A percentile compares a stretch with the other conserved stretches of the same genome.
Evolutionary conservation across 306 rosid genomes (phyloP).

Genomic region (Leucaena leucocephala): DNA sequence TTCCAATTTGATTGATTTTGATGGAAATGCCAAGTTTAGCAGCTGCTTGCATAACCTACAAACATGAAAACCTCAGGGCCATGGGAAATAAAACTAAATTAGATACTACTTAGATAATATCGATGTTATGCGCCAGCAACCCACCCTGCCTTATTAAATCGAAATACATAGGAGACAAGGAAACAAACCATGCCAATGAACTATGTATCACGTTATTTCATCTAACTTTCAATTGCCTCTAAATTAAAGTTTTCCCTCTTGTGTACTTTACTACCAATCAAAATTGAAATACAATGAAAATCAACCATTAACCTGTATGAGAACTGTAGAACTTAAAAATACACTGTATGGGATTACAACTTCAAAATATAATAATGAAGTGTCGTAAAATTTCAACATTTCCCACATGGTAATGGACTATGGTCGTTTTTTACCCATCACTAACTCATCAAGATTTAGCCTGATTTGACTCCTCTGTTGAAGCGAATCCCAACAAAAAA

Average conservation of each 20-base stretch:
- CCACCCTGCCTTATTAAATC: neutral
- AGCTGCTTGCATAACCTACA: constrained; percentile 82
- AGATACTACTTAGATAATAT: constrained; percentile 18
- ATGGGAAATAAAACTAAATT: constrained; percentile 15
- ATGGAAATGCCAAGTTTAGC: constrained; percentile 79
- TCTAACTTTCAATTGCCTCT: constrained; percentile 19
- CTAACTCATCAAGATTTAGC: constrained; percentile 12
- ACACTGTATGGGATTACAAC: constrained; percentile 12
- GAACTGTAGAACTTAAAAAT: constrained; percentile 7
- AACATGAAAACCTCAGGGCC: constrained; percentile 31
- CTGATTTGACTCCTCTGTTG: constrained; percentile 2
- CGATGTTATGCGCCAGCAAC: constrained; percentile 13
- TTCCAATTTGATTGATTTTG: constrained; percentile 74
- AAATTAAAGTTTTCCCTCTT: neutral
- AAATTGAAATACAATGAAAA: constrained; percentile 10
- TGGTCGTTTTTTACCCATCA: neutral
- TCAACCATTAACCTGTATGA: neutral
- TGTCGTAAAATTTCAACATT: neutral
- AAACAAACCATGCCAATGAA: constrained; percentile 9
- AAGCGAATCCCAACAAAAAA: constrained; percentile 14
- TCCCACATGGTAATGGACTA: neutral
- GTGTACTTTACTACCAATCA: neutral
- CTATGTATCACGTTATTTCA: neutral
- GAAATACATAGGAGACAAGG: neutral
- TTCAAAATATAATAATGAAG: constrained; percentile 8